These are phyloP conservation scores for Aspergillus fijiensis DNA, from an alignment of 2,329 filamentous ascomycete genomes.

Conservation along the genomic window DNA sequence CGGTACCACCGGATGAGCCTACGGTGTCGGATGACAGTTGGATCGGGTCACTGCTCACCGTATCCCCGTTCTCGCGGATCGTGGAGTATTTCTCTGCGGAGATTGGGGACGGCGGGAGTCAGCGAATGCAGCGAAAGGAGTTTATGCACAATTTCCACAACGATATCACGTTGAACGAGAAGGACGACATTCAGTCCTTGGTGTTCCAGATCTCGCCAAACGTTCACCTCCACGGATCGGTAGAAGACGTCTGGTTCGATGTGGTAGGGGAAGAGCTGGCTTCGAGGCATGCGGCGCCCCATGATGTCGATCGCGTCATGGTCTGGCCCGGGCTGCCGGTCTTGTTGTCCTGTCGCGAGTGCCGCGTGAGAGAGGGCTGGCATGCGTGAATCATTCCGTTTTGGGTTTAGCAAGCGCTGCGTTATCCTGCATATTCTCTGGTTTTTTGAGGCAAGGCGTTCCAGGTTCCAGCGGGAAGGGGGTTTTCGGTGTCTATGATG, in stretches of 20 bases:
- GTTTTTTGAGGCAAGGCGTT: conserved; percentile 12
- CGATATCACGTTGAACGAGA: conserved; percentile 39
- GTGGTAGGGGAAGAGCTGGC: conserved; percentile 34
- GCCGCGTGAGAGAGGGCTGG: conserved; percentile 32
- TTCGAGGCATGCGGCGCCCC: conserved; percentile 29
- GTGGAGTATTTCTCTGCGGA: conserved; percentile 46
- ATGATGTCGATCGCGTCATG: conserved; percentile 35
- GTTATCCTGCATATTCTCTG: conserved; percentile 2
- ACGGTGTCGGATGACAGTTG: conserved; percentile 36
- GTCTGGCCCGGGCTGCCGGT: conserved; percentile 37
- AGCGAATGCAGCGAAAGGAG: conserved; percentile 41
- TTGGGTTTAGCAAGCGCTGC: conserved; percentile 7
- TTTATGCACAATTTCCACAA: conserved; percentile 46
- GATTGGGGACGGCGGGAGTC: conserved; percentile 43
- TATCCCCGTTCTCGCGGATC: conserved; percentile 41
- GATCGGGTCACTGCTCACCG: conserved; percentile 43
- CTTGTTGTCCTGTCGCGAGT: conserved; percentile 38
- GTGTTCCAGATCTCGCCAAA: conserved; percentile 36
- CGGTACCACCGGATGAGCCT: conserved; percentile 36
- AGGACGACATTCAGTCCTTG: conserved; percentile 39
- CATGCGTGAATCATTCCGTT: conserved; percentile 26
- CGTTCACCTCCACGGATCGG: conserved; percentile 31
- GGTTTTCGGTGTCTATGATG: conserved; percentile 2
- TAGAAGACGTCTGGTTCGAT: conserved; percentile 44
- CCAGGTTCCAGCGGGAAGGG: conserved; percentile 4